These are phyloP conservation scores for Verticillium dahliae DNA, from an alignment of 2,329 filamentous ascomycete genomes.

Conservation along the genomic window DNA sequence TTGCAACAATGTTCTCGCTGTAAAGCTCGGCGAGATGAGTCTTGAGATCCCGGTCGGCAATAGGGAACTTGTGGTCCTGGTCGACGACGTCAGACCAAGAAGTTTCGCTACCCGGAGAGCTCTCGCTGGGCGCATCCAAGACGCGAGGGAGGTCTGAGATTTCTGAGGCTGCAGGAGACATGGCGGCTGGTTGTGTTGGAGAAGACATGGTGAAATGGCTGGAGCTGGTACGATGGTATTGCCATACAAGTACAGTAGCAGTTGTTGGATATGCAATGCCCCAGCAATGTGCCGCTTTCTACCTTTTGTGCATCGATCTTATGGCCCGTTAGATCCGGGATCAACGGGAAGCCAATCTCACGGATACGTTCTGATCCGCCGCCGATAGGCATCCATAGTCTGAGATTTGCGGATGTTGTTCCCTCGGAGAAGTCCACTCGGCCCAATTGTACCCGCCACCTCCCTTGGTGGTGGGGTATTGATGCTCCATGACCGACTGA, in stretches of 20 bases:
- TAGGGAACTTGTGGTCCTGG: background rate
- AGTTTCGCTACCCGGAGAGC: background rate
- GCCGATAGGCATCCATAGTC: background rate
- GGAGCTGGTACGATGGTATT: background rate
- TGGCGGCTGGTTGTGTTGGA: background rate
- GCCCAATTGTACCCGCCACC: background rate
- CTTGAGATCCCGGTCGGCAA: background rate
- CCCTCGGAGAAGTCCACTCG: background rate
- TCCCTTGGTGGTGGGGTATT: background rate
- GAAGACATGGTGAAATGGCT: background rate
- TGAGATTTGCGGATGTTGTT: background rate
- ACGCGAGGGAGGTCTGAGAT: background rate
- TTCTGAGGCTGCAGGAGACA: background rate
- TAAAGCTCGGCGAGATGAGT: constrained; percentile 1
- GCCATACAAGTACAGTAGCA: background rate
- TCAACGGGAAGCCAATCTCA: background rate
- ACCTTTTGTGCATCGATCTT: background rate
- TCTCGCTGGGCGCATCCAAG: background rate
- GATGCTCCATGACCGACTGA: background rate
- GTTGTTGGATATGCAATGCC: background rate
- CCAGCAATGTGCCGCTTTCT: background rate
- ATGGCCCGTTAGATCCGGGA: background rate
- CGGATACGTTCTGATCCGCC: background rate
- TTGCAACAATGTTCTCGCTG: constrained; percentile 7
- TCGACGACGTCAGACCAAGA: background rate